Evolutionary conservation across 2,329 filamentous ascomycete genomes (phyloP).

Genomic region (Aureobasidium pullulans): DNA sequence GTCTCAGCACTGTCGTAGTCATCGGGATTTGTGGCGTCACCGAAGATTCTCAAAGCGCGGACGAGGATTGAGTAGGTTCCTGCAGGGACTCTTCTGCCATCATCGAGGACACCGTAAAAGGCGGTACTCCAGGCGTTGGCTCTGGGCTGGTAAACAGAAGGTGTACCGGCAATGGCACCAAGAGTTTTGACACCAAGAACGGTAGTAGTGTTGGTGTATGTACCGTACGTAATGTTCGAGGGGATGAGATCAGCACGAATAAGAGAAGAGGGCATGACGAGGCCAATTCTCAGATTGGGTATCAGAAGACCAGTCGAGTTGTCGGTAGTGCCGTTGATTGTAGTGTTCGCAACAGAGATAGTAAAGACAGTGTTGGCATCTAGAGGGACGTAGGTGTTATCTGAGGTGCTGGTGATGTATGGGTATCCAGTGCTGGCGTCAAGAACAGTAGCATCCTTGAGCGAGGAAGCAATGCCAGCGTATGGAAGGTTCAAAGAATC

Average conservation of each 20-base stretch:
- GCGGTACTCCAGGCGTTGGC: conserved; percentile 14
- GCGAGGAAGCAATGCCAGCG: conserved; percentile 23
- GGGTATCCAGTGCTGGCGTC: conserved; percentile 21
- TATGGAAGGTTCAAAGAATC: conserved; percentile 27
- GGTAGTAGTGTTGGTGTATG: conserved; percentile 10
- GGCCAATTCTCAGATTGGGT: conserved; percentile 19
- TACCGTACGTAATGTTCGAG: neutral
- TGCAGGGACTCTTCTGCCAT: conserved; percentile 22
- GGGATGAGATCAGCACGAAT: conserved; percentile 16
- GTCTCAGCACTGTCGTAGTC: conserved; percentile 24
- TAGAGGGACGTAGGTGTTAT: conserved; percentile 15
- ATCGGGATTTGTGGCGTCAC: conserved; percentile 19
- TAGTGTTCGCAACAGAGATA: conserved; percentile 19
- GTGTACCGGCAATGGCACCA: conserved; percentile 18
- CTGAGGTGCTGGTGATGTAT: conserved; percentile 14
- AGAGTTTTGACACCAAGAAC: conserved; percentile 13
- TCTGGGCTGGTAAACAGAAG: conserved; percentile 18
- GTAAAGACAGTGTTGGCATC: conserved; percentile 18
- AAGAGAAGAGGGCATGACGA: conserved; percentile 14
- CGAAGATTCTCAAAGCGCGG: conserved; percentile 25
- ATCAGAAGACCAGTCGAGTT: conserved; percentile 20
- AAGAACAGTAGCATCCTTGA: conserved; percentile 22
- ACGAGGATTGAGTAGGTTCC: conserved; percentile 24
- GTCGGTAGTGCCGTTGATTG: conserved; percentile 16
- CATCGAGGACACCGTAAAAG: conserved; percentile 23